Conservation (phyloP, 2,329 filamentous ascomycete genomes). For the Fusarium foetens region DNA sequence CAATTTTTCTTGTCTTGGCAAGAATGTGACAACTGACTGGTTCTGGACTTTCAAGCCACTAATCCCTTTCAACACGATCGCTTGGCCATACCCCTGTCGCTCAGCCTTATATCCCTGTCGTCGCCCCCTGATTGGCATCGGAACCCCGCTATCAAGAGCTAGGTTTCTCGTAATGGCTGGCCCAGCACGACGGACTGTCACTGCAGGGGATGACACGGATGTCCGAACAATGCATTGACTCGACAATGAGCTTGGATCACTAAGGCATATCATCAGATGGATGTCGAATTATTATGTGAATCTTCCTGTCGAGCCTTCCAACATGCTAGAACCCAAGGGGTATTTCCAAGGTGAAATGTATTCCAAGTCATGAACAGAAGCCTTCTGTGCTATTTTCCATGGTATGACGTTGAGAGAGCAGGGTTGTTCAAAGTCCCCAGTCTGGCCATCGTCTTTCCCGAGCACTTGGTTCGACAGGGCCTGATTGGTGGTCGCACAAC, state of each 20-base stretch:
- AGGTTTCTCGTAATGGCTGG: conserved; percentile 28
- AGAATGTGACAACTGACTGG: conserved; percentile 36
- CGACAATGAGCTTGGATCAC: conserved; percentile 18
- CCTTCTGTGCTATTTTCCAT: not conserved
- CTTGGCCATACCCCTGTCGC: conserved; percentile 31
- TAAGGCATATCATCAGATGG: conserved; percentile 17
- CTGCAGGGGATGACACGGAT: conserved; percentile 19
- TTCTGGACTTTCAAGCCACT: conserved; percentile 31
- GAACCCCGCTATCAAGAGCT: conserved; percentile 31
- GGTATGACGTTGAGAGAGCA: conserved; percentile 32
- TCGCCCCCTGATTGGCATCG: conserved; percentile 41
- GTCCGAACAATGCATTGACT: conserved; percentile 34
- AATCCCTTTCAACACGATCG: conserved; percentile 39
- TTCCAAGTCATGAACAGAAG: not conserved
- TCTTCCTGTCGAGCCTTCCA: not conserved
- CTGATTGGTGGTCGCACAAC: conserved; percentile 44
- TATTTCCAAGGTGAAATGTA: not conserved
- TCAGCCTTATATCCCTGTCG: conserved; percentile 37
- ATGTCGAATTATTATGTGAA: conserved; percentile 2
- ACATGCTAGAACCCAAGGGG: not conserved
- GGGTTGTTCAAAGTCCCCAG: conserved; percentile 32
- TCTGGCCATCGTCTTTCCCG: conserved; percentile 35
- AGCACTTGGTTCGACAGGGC: conserved; percentile 39
- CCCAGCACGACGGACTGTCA: conserved; percentile 22
- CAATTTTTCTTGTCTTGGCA: conserved; percentile 40